Percentiles rank a stretch among this genome's conserved stretches.
Evolutionary conservation across 106 monocot genomes (phyloP).

Genomic region (Dendrobium chrysotoxum): DNA sequence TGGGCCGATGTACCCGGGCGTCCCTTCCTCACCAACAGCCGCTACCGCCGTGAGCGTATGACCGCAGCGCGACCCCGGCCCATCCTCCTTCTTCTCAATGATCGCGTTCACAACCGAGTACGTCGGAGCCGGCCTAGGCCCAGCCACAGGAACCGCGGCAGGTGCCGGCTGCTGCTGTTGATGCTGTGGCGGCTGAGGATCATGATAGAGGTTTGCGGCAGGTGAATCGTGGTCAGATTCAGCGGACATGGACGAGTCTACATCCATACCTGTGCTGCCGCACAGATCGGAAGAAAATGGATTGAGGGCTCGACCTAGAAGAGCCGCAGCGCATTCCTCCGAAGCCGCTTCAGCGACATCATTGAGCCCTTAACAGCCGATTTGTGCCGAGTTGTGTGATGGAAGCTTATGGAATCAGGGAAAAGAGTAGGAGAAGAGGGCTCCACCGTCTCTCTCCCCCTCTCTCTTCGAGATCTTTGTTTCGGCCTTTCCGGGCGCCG

Average conservation of each 20-base stretch:
- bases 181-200: slow-evolving; percentile 4
- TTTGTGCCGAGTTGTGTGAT: neutral
- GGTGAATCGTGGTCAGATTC: slow-evolving; percentile 30
- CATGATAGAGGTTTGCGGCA: slow-evolving; percentile 11
- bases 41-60: slow-evolving; percentile 89
- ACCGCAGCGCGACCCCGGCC: slow-evolving; percentile 84
- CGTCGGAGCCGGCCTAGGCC: slow-evolving; percentile 81
- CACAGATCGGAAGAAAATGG: neutral
- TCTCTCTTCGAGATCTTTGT: neutral
- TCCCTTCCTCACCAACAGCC: slow-evolving; percentile 83
- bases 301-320: neutral
- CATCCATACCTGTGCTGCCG: slow-evolving; percentile 21
- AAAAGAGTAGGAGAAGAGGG: neutral
- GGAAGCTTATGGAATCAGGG: neutral
- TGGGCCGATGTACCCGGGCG: slow-evolving; percentile 67
- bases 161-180: slow-evolving; percentile 25
- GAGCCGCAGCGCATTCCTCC: neutral
- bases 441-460: neutral
- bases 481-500: neutral
- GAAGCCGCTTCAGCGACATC: neutral
- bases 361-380: neutral
- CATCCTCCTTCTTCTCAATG: slow-evolving; percentile 93
- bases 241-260: slow-evolving; percentile 39
- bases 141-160: slow-evolving; percentile 18
- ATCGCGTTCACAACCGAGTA: slow-evolving; percentile 59